These are phyloP conservation scores for Penicillium mononematosum DNA, from an alignment of 495 filamentous ascomycete species.

Conservation along the genomic window DNA sequence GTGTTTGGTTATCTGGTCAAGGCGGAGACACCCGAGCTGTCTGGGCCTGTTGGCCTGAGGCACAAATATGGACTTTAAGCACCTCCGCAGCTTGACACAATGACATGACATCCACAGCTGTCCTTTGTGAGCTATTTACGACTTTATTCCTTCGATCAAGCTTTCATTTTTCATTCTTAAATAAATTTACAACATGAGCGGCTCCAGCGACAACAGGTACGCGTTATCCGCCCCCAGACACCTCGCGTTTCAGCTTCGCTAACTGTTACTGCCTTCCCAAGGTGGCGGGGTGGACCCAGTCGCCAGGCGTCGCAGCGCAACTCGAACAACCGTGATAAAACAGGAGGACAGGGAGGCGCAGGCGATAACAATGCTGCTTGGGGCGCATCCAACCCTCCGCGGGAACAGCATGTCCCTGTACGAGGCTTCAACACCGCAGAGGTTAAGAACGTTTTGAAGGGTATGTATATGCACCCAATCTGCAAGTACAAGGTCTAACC, in stretches of 20 bases:
- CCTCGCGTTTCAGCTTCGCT: slow-evolving; percentile 3
- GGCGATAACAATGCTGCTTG: slow-evolving; percentile 35
- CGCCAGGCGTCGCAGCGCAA: slow-evolving; percentile 44
- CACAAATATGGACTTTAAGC: slow-evolving; percentile 16
- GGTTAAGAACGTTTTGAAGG: slow-evolving; percentile 42
- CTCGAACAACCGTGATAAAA: slow-evolving; percentile 32
- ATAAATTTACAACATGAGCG: slow-evolving; percentile 34
- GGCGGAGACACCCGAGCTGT: slow-evolving; percentile 27
- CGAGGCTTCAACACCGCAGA: slow-evolving; percentile 50
- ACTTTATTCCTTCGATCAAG: neutral
- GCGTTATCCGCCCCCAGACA: neutral
- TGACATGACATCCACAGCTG: slow-evolving; percentile 7
- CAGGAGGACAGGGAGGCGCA: slow-evolving; percentile 32
- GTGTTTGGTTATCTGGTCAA: slow-evolving; percentile 27
- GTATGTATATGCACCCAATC: slow-evolving; percentile 22
- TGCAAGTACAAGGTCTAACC: slow-evolving; percentile 5
- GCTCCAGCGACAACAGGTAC: slow-evolving; percentile 40
- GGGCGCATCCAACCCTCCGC: slow-evolving; percentile 28
- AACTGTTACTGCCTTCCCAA: slow-evolving; percentile 17
- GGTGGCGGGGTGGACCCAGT: slow-evolving; percentile 47
- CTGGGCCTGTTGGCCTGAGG: slow-evolving; percentile 23
- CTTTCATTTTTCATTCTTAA: neutral
- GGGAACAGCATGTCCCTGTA: slow-evolving; percentile 47
- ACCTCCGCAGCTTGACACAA: slow-evolving; percentile 4
- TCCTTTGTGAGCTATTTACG: slow-evolving; percentile 2